These are phyloP conservation scores for Fusarium nurragi DNA, from an alignment of 2,329 filamentous ascomycete genomes.

Conservation along the genomic window DNA sequence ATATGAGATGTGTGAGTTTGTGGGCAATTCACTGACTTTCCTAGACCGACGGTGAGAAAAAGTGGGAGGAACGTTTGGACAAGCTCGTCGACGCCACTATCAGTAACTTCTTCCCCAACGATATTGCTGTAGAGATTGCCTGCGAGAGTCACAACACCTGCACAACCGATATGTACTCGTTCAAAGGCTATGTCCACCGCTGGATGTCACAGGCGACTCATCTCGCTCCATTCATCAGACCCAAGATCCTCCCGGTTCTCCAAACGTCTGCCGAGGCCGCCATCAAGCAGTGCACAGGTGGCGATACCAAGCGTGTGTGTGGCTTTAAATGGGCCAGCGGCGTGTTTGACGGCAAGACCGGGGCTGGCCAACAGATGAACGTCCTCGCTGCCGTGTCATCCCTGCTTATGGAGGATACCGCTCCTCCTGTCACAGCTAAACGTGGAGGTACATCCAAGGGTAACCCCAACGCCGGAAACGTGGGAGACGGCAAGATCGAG, in stretches of 20 bases:
- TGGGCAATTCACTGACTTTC: slow-evolving; percentile 9
- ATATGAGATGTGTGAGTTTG: neutral
- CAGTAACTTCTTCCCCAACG: slow-evolving; percentile 62
- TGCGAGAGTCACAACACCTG: slow-evolving; percentile 67
- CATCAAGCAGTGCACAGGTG: slow-evolving; percentile 64
- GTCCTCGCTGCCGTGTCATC: slow-evolving; percentile 65
- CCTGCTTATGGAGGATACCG: slow-evolving; percentile 56
- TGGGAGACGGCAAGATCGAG: slow-evolving; percentile 50
- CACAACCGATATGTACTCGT: slow-evolving; percentile 70
- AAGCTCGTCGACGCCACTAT: slow-evolving; percentile 51
- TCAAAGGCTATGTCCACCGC: slow-evolving; percentile 68
- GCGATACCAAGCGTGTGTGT: slow-evolving; percentile 59
- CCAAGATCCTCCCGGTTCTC: slow-evolving; percentile 62
- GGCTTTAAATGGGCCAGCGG: slow-evolving; percentile 64
- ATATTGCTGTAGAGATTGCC: slow-evolving; percentile 67
- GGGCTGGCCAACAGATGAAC: slow-evolving; percentile 69
- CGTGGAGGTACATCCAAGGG: slow-evolving; percentile 63
- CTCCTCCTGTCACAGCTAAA: slow-evolving; percentile 55
- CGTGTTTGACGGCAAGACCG: slow-evolving; percentile 62
- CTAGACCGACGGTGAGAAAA: slow-evolving; percentile 57
- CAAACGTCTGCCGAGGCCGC: slow-evolving; percentile 63
- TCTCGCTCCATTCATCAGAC: slow-evolving; percentile 63
- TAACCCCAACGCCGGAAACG: slow-evolving; percentile 54
- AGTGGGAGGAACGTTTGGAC: slow-evolving; percentile 63
- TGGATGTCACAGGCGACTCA: slow-evolving; percentile 65